These are phyloP conservation scores for Colletotrichum australisinense DNA, from an alignment of 2,329 filamentous ascomycete genomes.

Conservation along the genomic window DNA sequence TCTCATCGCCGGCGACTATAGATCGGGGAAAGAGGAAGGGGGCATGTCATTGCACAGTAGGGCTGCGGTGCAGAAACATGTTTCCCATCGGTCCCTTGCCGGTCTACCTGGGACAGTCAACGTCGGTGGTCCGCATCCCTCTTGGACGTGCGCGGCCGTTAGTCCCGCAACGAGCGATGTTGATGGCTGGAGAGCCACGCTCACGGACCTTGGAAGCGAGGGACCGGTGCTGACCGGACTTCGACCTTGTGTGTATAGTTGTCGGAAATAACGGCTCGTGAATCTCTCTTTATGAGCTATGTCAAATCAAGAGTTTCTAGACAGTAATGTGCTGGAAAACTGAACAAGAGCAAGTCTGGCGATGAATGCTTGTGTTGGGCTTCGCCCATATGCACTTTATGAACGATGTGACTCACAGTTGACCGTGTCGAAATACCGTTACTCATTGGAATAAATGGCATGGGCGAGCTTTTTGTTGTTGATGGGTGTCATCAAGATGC, in stretches of 20 bases:
- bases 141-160: slow-evolving; percentile 27
- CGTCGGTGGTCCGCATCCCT: slow-evolving; percentile 20
- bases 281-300: neutral
- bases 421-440: neutral
- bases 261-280: neutral
- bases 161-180: neutral
- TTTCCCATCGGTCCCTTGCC: slow-evolving; percentile 7
- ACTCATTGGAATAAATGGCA: neutral
- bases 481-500: neutral
- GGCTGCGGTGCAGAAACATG: slow-evolving; percentile 10
- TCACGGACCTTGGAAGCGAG: slow-evolving; percentile 19
- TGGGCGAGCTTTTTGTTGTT: neutral
- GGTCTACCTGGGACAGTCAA: slow-evolving; percentile 19
- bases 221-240: neutral
- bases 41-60: neutral
- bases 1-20: neutral
- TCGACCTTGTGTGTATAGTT: neutral
- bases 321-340: neutral
- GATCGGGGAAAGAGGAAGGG: neutral
- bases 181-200: slow-evolving; percentile 14
- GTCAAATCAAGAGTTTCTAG: neutral
- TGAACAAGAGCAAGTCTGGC: neutral
- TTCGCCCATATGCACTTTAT: neutral
- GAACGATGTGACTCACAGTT: neutral
- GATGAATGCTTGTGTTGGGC: neutral